phyloP scores from a whole-genome alignment of 2,329 filamentous ascomycete species.

The Coniochaeta sp. region DNA sequence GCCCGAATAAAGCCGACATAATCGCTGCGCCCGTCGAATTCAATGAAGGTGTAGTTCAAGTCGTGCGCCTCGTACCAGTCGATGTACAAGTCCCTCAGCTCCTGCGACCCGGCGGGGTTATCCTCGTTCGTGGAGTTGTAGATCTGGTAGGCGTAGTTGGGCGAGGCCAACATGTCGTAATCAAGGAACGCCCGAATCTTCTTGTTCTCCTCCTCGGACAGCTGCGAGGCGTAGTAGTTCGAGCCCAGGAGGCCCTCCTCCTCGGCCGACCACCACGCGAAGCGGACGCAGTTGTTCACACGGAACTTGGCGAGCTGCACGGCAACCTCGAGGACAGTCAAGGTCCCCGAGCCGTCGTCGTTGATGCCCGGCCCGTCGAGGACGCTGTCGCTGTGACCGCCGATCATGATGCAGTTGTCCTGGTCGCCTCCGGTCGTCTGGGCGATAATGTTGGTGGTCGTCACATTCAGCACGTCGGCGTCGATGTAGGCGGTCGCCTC shows the following conservation, averaged over 20 bases:
- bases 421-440: conserved; percentile 53
- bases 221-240: conserved; percentile 50
- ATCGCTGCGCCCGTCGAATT: conserved; percentile 74
- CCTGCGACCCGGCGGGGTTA: conserved; percentile 63
- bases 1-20: conserved; percentile 70
- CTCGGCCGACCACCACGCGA: conserved; percentile 62
- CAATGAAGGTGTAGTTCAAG: conserved; percentile 61
- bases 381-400: conserved; percentile 58
- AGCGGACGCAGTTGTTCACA: conserved; percentile 60
- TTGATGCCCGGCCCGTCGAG: conserved; percentile 66
- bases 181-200: conserved; percentile 62
- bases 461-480: conserved; percentile 44
- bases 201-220: conserved; percentile 50
- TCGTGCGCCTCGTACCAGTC: conserved; percentile 57
- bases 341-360: conserved; percentile 65
- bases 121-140: conserved; percentile 66
- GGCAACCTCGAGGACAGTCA: conserved; percentile 56
- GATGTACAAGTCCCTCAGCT: conserved; percentile 61
- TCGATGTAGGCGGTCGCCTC: conserved; percentile 54
- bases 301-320: conserved; percentile 48
- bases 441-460: conserved; percentile 54
- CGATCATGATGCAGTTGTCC: conserved; percentile 59
- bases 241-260: conserved; percentile 61
- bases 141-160: conserved; percentile 60
- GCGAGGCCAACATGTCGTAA: conserved; percentile 64